phyloP scores from a whole-genome alignment of 805 yeast species.

The Kluyveromyces dobzhanskii region DNA sequence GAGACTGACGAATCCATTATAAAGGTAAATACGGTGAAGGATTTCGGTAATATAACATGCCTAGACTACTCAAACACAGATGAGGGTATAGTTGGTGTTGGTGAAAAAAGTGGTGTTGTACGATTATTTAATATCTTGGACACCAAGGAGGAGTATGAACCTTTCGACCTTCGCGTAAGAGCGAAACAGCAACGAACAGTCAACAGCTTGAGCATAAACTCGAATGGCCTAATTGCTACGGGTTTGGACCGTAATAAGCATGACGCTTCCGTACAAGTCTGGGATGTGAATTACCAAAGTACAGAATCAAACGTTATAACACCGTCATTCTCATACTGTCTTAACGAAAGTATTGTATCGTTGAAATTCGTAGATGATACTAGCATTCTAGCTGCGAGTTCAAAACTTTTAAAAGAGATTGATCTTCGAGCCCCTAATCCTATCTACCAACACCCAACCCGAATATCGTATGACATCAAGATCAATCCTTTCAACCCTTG shows the following conservation, averaged over 20 bases:
- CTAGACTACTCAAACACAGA: slow-evolving; percentile 48
- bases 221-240: slow-evolving; percentile 56
- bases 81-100: slow-evolving; percentile 61
- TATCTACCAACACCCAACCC: slow-evolving; percentile 65
- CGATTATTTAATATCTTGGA: slow-evolving; percentile 50
- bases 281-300: slow-evolving; percentile 63
- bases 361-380: slow-evolving; percentile 57
- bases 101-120: slow-evolving; percentile 63
- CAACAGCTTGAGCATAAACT: slow-evolving; percentile 63
- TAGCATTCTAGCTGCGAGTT: slow-evolving; percentile 61
- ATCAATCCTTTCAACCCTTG: slow-evolving; percentile 61
- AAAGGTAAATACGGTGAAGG: slow-evolving; percentile 46
- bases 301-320: slow-evolving; percentile 43
- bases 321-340: slow-evolving; percentile 50
- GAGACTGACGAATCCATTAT: slow-evolving; percentile 46
- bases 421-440: slow-evolving; percentile 64
- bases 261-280: slow-evolving; percentile 68
- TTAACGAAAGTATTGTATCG: slow-evolving; percentile 69
- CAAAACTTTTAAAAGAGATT: slow-evolving; percentile 68
- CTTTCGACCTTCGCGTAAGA: slow-evolving; percentile 29
- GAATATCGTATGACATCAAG: slow-evolving; percentile 58
- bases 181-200: slow-evolving; percentile 69
- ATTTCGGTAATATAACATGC: slow-evolving; percentile 63
- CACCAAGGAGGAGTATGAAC: slow-evolving; percentile 12
- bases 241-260: slow-evolving; percentile 74